Evolutionary conservation across 2,329 filamentous ascomycete genomes (phyloP).

Genomic region (Chrysosporium keratinophilum): DNA sequence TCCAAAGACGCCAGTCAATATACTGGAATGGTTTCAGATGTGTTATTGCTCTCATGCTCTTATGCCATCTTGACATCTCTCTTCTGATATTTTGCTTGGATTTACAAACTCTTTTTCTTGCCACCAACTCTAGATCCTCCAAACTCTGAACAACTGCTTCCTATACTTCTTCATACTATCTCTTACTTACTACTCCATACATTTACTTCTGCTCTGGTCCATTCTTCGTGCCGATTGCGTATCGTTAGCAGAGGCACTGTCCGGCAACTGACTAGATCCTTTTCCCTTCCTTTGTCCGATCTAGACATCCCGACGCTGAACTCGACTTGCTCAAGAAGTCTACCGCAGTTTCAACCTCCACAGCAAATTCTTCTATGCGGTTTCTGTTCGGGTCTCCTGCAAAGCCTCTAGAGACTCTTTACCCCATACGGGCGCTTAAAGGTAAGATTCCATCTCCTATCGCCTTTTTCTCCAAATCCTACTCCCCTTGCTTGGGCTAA

Average conservation of each 20-base stretch:
- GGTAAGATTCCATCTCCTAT: too few species aligned
- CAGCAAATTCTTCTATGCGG: not conserved
- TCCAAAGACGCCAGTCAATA: not conserved
- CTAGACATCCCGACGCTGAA: too few species aligned
- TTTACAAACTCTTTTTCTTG: constrained; percentile 3
- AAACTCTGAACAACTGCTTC: constrained; percentile 1
- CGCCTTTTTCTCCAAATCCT: too few species aligned
- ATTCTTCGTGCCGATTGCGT: not conserved
- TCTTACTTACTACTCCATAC: not conserved
- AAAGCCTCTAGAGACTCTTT: too few species aligned
- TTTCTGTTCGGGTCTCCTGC: too few species aligned
- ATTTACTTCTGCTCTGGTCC: not conserved
- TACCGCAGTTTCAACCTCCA: too few species aligned
- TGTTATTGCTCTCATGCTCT: not conserved
- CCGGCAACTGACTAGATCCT: too few species aligned
- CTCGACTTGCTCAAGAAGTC: too few species aligned
- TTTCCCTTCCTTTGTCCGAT: too few species aligned
- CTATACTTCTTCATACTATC: not conserved
- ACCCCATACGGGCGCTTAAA: too few species aligned
- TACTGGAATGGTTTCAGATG: not conserved
- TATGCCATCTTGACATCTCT: not conserved
- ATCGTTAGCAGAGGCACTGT: not conserved
- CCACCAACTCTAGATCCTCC: constrained; percentile 5
- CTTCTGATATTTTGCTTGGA: not conserved
- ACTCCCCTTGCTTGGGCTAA: too few species aligned